Percentiles rank a stretch among this genome's conserved stretches.
These are phyloP conservation scores for Pichia phayaonensis DNA, from an alignment of 805 yeast genomes.

Conservation along the genomic window DNA sequence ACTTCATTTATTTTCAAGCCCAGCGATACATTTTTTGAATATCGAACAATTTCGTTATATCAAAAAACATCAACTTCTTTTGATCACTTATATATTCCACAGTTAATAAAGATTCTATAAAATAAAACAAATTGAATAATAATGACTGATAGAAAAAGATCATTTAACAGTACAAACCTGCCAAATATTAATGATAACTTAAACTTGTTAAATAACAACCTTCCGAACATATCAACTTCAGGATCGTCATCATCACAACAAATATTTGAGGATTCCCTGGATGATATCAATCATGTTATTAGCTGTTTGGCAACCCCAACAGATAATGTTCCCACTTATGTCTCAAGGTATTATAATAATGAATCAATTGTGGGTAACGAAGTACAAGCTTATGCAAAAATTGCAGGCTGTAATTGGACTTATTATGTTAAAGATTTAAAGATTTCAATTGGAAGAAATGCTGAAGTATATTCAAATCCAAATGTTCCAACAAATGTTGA, in stretches of 20 bases:
- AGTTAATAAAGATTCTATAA: no score
- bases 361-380: conserved; percentile 62
- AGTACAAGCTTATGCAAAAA: conserved; percentile 96
- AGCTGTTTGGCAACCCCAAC: conserved; percentile 63
- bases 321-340: conserved; percentile 56
- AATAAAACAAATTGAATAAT: neutral
- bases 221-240: conserved; percentile 13
- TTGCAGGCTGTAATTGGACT: conserved; percentile 92
- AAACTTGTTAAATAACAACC: neutral
- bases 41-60: neutral
- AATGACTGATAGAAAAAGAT: neutral
- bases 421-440: conserved; percentile 76
- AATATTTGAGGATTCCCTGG: conserved; percentile 46
- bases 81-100: no score
- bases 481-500: conserved; percentile 16
- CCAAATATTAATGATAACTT: neutral
- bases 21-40: no score
- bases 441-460: conserved; percentile 81
- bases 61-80: neutral
- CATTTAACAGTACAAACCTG: neutral
- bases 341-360: conserved; percentile 65
- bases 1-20: no score
- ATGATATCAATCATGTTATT: conserved; percentile 67
- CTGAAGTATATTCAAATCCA: conserved; percentile 29
- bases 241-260: neutral